Base-by-base conservation (phyloP, 805 yeast species). In the Candida ficus region DNA sequence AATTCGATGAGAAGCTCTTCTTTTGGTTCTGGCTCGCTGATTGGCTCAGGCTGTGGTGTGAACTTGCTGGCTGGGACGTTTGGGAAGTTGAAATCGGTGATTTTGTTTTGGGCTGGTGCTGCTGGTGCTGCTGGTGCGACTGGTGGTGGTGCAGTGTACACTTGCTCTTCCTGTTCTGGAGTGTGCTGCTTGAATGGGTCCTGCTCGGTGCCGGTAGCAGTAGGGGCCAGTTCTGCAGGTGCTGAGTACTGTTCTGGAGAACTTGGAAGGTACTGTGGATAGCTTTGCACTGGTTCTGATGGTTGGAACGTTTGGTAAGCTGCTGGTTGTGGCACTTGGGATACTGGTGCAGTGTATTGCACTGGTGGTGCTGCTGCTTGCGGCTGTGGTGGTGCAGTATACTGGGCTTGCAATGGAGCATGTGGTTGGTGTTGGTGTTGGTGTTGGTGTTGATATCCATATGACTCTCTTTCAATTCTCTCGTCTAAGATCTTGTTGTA, bases 401-500 rank as follows among this genome's bases (percentile, higher is more conserved):
- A 32, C n/a, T 43, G 49, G 5, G 33, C 32, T 37, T 33, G 46
- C 7, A 29, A 13, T 29, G 33, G 26, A 27, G 28, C 23, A 9
- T 21, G 20, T n/a, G 29, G 38, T 23, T 22, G 20, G 12, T 22
- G 13, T n/a, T 23, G 38, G 21, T 28, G 38, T 9, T 14, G 30
- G 8, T 26, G 31, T 9, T 16, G 44, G 11, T 35, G 37, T 6
- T 40, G 43, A 17, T 36, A 32, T 4, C 41, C 45, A 31, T 41
- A 38, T 3, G 41, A 20, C 26, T 75, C 60, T 43, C 63, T 57
- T 53, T 68, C 58, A 46, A 71, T 60, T 56, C 80, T 60, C 22
- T 68, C 63, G 44, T 89, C 95, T 44, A 88, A 66, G 37, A 83
- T 70, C 44, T 74, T 75, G 57, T 88, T 95, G 53, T 88, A 89